Base-by-base conservation (phyloP, 2,329 filamentous ascomycete genomes). In the Teratosphaeria destructans region DNA sequence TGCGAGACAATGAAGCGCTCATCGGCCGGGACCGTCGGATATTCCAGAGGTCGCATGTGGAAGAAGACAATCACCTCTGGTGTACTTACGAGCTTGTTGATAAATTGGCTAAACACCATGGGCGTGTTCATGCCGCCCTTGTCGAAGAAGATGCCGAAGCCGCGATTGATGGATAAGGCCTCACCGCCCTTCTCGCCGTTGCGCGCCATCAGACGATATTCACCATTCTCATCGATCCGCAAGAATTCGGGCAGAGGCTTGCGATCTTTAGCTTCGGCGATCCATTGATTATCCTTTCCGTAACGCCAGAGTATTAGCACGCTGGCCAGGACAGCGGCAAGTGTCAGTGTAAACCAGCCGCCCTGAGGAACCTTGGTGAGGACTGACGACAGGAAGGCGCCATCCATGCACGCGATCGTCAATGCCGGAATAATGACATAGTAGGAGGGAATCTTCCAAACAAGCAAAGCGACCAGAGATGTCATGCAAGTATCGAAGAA, bases 401-500 rank as follows among this genome's bases (percentile, higher is more conserved):
- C 85, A 66, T 92, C 88, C 57, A 90, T 74, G 1, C 77, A 76
- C n/a, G 81, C 82, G 62, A 91, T 85, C 23, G 82, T 71, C 0
- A 89, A 74, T 74, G 84, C 89, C 0, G 83, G 76, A 0, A 84
- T 66, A 39, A 85, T 67, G 7, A 91, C 84, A n/a, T 86, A 64
- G 57, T 79, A 78, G 1, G 82, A 75, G 2, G 82, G 80, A 29
- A 87, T 71, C 23, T 82, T 79, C 88, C 88, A 92, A 47, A 90
- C 85, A 43, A 91, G 78, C 2, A 91, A 78, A 0, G 88, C 85
- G 1, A 87, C 85, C 1, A 92, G 75, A 0, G 86, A 81, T 1
- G 90, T 85, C 80, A 93, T 85, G 71, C 82, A 86, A 0, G 88
- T 91, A 58, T 86, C 87, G 67, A 92, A 85, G 70, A 91, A 89